Conservation (phyloP, 768 basidiomycete species). For the Tricholoma flavovirens region DNA sequence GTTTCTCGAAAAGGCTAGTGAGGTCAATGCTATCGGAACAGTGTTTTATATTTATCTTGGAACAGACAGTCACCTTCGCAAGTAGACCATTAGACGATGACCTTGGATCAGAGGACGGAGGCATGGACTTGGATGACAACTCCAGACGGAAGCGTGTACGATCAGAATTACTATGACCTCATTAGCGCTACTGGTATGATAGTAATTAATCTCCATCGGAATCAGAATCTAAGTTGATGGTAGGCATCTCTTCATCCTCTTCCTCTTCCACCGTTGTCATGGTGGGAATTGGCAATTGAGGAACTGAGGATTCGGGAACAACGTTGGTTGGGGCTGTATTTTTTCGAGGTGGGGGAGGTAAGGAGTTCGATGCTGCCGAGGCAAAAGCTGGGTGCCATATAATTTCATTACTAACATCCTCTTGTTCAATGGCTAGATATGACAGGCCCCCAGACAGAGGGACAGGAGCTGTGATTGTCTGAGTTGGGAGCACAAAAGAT, state of each 20-base stretch:
- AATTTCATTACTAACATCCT: neutral
- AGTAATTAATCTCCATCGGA: constrained; percentile 48
- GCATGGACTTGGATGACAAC: constrained; percentile 17
- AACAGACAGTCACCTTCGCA: constrained; percentile 9
- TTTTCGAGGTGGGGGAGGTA: neutral
- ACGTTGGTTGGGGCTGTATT: neutral
- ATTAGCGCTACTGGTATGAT: neutral
- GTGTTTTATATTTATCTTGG: neutral
- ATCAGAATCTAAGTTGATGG: constrained; percentile 75
- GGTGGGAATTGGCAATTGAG: neutral
- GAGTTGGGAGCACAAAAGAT: neutral
- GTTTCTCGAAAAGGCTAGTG: constrained; percentile 48
- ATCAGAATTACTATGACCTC: constrained; percentile 5
- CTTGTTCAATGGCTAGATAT: neutral
- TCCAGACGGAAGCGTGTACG: constrained; percentile 33
- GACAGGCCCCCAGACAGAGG: neutral
- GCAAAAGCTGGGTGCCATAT: neutral
- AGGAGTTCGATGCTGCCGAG: neutral
- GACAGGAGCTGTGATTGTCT: neutral
- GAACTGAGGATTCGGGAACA: neutral
- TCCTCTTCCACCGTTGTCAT: constrained; percentile 10
- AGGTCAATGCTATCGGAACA: neutral
- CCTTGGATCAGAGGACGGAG: constrained; percentile 34
- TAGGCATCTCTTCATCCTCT: constrained; percentile 68
- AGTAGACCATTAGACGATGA: constrained; percentile 6